Conservation (phyloP, 768 basidiomycete genomes). For the Exsudoporus frostii region DNA sequence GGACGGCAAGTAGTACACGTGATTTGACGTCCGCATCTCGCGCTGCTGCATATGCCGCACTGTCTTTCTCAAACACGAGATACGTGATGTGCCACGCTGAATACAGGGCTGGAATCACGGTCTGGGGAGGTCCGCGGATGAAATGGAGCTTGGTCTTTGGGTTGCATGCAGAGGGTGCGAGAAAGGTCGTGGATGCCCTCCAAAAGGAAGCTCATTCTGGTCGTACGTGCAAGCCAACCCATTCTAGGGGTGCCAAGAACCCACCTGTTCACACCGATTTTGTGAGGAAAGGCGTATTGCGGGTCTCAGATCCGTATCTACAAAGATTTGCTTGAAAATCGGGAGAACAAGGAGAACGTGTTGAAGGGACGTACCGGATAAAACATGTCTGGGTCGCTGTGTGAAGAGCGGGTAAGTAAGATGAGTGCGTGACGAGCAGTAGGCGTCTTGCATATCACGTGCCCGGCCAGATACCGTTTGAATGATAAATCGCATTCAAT, state of each 20-base stretch:
- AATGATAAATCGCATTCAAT: slow-evolving; percentile 18
- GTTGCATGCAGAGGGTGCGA: slow-evolving; percentile 5
- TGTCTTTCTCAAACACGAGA: slow-evolving; percentile 11
- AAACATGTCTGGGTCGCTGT: not conserved
- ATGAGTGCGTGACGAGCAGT: slow-evolving; percentile 3
- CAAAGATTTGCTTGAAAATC: not conserved
- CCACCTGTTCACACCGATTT: slow-evolving; percentile 8
- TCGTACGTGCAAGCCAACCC: slow-evolving; percentile 2
- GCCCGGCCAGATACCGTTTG: not conserved
- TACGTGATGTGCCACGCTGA: slow-evolving; percentile 11
- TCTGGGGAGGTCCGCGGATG: slow-evolving; percentile 21
- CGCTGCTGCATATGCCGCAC: not conserved
- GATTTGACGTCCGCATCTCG: slow-evolving; percentile 5
- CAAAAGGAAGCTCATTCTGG: slow-evolving; percentile 12
- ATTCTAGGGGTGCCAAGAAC: not conserved
- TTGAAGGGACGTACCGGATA: slow-evolving; percentile 7
- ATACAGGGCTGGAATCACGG: slow-evolving; percentile 8
- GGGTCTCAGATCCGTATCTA: slow-evolving; percentile 6
- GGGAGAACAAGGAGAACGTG: not conserved
- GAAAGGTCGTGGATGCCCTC: slow-evolving; percentile 11
- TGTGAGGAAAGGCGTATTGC: not conserved
- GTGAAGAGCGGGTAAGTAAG: not conserved
- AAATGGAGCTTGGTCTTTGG: slow-evolving; percentile 17
- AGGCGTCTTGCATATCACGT: slow-evolving; percentile 13
- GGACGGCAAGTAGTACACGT: slow-evolving; percentile 3